These are phyloP conservation scores for Taxillus chinensis DNA, from an alignment of 164 flowering plant genomes.

Conservation along the genomic window DNA sequence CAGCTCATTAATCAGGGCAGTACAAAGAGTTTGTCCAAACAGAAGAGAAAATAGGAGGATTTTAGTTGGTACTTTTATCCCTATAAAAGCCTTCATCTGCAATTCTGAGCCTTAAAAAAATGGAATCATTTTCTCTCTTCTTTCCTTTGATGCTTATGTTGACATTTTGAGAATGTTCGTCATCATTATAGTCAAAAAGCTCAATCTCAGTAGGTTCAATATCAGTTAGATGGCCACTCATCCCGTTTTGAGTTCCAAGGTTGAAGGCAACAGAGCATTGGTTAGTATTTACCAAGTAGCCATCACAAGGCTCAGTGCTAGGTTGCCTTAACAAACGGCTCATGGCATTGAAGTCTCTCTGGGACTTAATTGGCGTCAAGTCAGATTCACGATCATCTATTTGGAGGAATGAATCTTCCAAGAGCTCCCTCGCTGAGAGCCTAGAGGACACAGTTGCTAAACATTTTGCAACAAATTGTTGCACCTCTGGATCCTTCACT, in stretches of 20 bases:
- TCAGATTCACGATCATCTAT: constrained; percentile 27
- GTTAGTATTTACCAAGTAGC: neutral
- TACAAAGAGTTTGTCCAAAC: neutral
- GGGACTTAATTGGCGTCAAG: constrained; percentile 15
- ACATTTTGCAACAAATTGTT: constrained; percentile 50
- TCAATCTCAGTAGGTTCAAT: constrained; percentile 30
- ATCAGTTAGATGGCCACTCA: constrained; percentile 24
- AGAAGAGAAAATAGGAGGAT: neutral
- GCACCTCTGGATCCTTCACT: constrained; percentile 46
- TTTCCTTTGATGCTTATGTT: constrained; percentile 44
- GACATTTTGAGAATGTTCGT: constrained; percentile 23
- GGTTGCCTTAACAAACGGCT: constrained; percentile 24
- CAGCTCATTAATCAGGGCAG: neutral
- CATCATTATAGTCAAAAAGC: constrained; percentile 32
- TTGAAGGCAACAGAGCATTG: constrained; percentile 8
- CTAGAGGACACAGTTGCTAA: constrained; percentile 42
- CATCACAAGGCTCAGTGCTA: constrained; percentile 5
- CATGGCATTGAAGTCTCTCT: constrained; percentile 18
- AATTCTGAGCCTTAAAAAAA: constrained; percentile 42
- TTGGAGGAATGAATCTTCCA: constrained; percentile 44
- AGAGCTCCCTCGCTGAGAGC: constrained; percentile 49
- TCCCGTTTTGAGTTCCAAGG: constrained; percentile 19
- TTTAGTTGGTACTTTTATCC: neutral
- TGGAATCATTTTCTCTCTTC: constrained; percentile 29
- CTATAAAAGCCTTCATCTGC: constrained; percentile 35